Evolutionary conservation across 495 filamentous ascomycete genomes (phyloP), one percentile per base, ranked within the genome.

Genomic region (Neurospora tetrasperma): DNA sequence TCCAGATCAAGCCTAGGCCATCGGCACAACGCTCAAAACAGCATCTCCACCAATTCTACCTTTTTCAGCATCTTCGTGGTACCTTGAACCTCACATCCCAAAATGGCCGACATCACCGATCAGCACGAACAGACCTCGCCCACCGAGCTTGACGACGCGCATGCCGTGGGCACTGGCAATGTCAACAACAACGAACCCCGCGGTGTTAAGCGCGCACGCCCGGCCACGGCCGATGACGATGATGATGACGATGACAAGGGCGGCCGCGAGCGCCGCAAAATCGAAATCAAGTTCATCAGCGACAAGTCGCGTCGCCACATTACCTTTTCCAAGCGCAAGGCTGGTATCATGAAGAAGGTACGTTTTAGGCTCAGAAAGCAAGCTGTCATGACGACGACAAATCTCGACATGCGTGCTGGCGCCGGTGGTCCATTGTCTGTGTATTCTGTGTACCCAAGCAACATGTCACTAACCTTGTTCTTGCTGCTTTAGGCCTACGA

Each of bases 311-410:
- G 96, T 86, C 92, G 96, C 72, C 96, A 99, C 86, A 99, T 99
- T 82, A 99, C 96, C 75, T 99, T 99, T 84, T 98, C 96, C 75
- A 99, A 99, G 91, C 94, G 96, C 82, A 99, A 99, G 88, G 96
- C 96, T 73, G 96, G 96, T 79, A 99, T 99, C 85, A 99, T 99
- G 96, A 99, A 99, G 89, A 99, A 99, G 94, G 96, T 98, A 82
- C 74, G 89, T 86, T 70, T 42, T 18, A 70, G 70, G 59, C 70
- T 68, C 16, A 18, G 23, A 66, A 62, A 66, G 5, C 27, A 66
- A 35, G 12, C 31, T 35, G 27, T 18, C 54, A 35, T 66, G 27
- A 66, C 54, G 12, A 18, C 14, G 8, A 2, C 27, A 31, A 66
- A 38, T 35, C 3, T 16, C 7, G 27, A 35, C 42, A 68, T 59